Conservation (phyloP, 2,329 filamentous ascomycete genomes). For the Pyrenophora graminea region DNA sequence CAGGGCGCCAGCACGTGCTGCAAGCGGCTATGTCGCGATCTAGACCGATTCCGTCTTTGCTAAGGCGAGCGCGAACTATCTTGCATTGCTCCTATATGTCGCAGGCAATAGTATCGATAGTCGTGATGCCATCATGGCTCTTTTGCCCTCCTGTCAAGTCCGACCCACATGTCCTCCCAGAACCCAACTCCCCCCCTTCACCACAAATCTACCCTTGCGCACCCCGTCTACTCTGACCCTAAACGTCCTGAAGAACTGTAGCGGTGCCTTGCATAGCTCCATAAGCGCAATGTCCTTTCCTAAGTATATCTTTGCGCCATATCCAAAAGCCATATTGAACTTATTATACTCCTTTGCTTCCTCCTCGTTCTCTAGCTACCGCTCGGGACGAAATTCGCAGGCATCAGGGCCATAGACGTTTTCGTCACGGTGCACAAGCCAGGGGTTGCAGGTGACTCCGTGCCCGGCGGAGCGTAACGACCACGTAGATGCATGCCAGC, state of each 20-base stretch:
- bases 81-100: too few species aligned
- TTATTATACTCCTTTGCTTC: constrained; percentile 51
- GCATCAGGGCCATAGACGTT: constrained; percentile 37
- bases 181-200: constrained; percentile 51
- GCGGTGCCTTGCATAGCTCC: constrained; percentile 55
- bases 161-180: constrained; percentile 50
- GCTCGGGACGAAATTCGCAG: constrained; percentile 32
- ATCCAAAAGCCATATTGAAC: constrained; percentile 57
- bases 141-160: constrained; percentile 26
- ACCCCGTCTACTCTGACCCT: neutral
- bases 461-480: constrained; percentile 32
- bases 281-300: constrained; percentile 58
- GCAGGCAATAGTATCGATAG: neutral
- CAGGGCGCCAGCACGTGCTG: constrained; percentile 17
- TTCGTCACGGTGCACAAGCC: constrained; percentile 35
- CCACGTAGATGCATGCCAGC: constrained; percentile 44
- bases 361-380: constrained; percentile 43
- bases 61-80: neutral
- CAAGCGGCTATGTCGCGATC: neutral
- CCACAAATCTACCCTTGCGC: constrained; percentile 35
- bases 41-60: constrained; percentile 1
- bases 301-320: constrained; percentile 55
- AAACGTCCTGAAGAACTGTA: constrained; percentile 50
- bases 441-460: constrained; percentile 38
- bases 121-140: neutral